Evolutionary conservation across 2,329 filamentous ascomycete species (phyloP).

Genomic region (Endothia cerciana): DNA sequence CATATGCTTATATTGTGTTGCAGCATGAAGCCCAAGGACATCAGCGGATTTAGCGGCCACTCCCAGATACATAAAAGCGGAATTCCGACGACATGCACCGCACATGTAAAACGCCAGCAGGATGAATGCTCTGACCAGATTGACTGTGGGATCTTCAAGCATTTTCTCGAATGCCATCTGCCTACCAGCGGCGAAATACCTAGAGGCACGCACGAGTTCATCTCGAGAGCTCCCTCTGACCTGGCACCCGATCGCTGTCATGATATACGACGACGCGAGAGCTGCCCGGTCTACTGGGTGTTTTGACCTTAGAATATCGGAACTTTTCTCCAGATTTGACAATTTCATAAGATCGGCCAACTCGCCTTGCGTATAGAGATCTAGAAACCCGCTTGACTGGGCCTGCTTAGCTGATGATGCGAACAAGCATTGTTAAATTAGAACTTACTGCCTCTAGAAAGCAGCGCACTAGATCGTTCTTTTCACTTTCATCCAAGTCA

Average conservation of each 20-base stretch:
- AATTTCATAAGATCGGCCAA: constrained; percentile 10
- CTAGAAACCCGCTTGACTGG: constrained; percentile 22
- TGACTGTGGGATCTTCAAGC: constrained; percentile 56
- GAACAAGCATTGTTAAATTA: background rate
- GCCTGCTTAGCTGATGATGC: background rate
- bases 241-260: constrained; percentile 34
- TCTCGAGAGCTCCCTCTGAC: constrained; percentile 26
- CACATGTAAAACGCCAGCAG: constrained; percentile 64
- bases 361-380: constrained; percentile 20
- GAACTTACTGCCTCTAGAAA: constrained; percentile 23
- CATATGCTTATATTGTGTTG: constrained; percentile 36
- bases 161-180: constrained; percentile 51
- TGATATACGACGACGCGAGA: constrained; percentile 24
- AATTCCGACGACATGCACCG: constrained; percentile 60
- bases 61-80: constrained; percentile 66
- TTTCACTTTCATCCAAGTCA: constrained; percentile 5
- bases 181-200: constrained; percentile 32
- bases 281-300: constrained; percentile 9
- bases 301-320: background rate
- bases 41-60: constrained; percentile 61
- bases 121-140: constrained; percentile 55
- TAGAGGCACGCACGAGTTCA: constrained; percentile 24
- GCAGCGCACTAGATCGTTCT: constrained; percentile 4
- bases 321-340: background rate
- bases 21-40: constrained; percentile 57